Percentiles rank a stretch among this genome's conserved stretches.
These are phyloP conservation scores for Nicotiana paniculata DNA, from an alignment of 257 asterid species.

Conservation along the genomic window DNA sequence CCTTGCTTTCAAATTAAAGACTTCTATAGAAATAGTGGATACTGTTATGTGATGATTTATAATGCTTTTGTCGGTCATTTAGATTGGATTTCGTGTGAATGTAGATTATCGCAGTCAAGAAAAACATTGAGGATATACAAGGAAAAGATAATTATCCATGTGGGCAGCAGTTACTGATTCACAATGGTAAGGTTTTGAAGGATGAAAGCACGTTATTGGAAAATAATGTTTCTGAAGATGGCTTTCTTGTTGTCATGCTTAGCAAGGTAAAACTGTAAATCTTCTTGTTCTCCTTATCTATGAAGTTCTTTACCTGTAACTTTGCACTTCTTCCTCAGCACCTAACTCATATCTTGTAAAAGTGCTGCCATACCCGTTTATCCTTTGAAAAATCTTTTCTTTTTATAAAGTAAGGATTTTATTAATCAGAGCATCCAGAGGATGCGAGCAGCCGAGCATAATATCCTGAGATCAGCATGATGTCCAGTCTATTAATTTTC, in stretches of 20 bases:
- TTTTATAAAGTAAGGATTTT: not conserved
- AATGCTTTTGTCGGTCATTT: not conserved
- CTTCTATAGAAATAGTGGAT: not conserved
- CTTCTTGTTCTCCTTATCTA: not conserved
- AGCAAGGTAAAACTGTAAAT: constrained; percentile 54
- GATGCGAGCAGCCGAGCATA: too few species aligned
- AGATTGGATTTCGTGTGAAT: not conserved
- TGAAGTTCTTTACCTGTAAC: not conserved
- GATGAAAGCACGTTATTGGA: constrained; percentile 74
- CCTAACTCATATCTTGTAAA: not conserved
- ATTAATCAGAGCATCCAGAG: too few species aligned
- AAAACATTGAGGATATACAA: constrained; percentile 78
- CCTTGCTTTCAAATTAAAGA: not conserved
- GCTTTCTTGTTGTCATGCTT: constrained; percentile 95
- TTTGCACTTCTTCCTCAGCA: not conserved
- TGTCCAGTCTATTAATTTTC: not conserved
- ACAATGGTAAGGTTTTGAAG: constrained; percentile 83
- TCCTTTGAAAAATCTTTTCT: not conserved
- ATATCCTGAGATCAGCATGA: not conserved
- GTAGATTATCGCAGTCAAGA: constrained; percentile 88
- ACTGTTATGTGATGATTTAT: not conserved
- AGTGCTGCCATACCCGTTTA: not conserved
- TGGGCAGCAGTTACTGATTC: constrained; percentile 85
- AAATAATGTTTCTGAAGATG: constrained; percentile 84
- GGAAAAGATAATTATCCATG: constrained; percentile 89